Evolutionary conservation across 2,329 filamentous ascomycete species (phyloP).

Genomic region (Sporothrix dimorphospora): DNA sequence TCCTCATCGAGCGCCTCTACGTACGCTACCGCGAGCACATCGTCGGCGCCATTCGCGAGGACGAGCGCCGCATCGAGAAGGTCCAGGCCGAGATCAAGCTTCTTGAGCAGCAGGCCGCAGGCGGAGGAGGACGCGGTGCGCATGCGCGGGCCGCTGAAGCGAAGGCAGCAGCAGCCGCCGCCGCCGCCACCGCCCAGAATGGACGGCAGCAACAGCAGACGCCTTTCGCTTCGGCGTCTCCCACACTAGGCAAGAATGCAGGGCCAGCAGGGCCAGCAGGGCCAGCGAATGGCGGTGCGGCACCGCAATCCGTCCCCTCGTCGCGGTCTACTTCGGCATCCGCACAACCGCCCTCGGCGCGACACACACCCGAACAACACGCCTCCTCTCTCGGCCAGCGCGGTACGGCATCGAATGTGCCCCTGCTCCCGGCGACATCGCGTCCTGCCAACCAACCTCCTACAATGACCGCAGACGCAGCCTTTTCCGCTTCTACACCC

Average conservation of each 20-base stretch:
- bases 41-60: slow-evolving; percentile 70
- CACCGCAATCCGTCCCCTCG: not conserved
- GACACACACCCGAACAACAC: not conserved
- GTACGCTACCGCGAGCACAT: slow-evolving; percentile 71
- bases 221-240: not conserved
- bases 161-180: slow-evolving; percentile 14
- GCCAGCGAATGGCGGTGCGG: not conserved
- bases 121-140: slow-evolving; percentile 22
- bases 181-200: not conserved
- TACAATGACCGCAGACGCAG: not conserved
- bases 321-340: not conserved
- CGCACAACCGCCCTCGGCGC: not conserved
- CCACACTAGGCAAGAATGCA: slow-evolving; percentile 3
- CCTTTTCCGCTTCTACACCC: not conserved
- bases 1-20: slow-evolving; percentile 74
- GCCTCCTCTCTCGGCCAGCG: not conserved
- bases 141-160: slow-evolving; percentile 20
- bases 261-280: not conserved
- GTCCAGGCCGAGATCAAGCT: slow-evolving; percentile 70
- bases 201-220: slow-evolving; percentile 25
- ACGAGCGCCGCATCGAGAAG: slow-evolving; percentile 68
- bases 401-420: not conserved
- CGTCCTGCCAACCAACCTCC: slow-evolving; percentile 8
- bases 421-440: slow-evolving; percentile 21
- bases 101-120: slow-evolving; percentile 56